Base-by-base conservation (phyloP, 2,329 filamentous ascomycete genomes). In the Corniculantispora saksenae region DNA sequence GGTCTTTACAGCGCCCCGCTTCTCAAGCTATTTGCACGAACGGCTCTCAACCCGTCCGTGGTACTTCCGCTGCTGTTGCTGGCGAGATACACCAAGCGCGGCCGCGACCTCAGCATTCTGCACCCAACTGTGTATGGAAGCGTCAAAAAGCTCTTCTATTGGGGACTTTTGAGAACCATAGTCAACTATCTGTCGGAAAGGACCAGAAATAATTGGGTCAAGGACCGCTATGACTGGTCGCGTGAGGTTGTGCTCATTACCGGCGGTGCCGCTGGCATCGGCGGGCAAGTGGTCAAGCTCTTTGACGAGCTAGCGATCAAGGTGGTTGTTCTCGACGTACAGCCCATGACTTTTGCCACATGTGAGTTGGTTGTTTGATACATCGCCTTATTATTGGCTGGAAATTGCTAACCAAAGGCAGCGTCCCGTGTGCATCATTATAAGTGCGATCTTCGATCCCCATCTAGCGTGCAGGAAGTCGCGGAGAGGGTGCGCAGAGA, bases 241-340 rank as follows among this genome's bases (percentile, higher is more conserved):
- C 83, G 82, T 60, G 91, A 93, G 78, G 82, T 93, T 59, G 88
- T 91, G 3, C 80, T 93, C 51, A 83, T 94, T 23, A 94, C 91
- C 0, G 91, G 92, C 9, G 91, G 91, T 9, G 87, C 89, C 50
- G 86, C 86, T 64, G 91, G 91, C 0, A 93, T 94, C 71, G 91
- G 91, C 17, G 86, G 84, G 23, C 78, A 84, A 45, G 82, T 92
- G 3, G 90, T 90, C 17, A 81, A 83, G 68, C 75, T 89, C 61
- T 80, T 95, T n/a, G 88, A 86, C 0, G 85, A 88, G 73, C 80
- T 78, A 66, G 86, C 85, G 1, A 81, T 91, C 69, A 90, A 86
- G 68, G 89, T 93, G 40, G 89, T 89, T 0, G 88, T 93, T 2
- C 74, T 94, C 43, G 91, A 94, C 77, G 82, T 92, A 40, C 86